Base-by-base conservation (phyloP, 2,329 filamentous ascomycete genomes). In the Hymenoscyphus fructigenus region DNA sequence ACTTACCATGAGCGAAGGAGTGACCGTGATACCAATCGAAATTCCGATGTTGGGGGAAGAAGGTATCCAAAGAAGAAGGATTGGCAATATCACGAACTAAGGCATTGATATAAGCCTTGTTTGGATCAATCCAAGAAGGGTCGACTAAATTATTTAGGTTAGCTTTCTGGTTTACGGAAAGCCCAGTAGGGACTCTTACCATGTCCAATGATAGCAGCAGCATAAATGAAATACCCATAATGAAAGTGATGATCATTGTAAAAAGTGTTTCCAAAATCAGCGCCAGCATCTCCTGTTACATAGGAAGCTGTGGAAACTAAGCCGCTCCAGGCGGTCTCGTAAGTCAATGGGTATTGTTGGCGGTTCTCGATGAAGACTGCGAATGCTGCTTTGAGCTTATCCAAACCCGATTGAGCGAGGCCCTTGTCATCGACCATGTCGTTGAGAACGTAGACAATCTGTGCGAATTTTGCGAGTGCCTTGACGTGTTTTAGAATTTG, bases 11-110 rank as follows among this genome's bases (percentile, higher is more conserved):
- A 2, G 94, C 94, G 92, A 94, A 97, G 65, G 90, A 93, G 81
- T 98, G 95, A 1, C 94, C 95, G 73, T 96, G 88, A 76, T 89
- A 98, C 92, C 92, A 97, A 36, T 98, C 95, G 74, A 97, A 98
- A 64, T 83, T 86, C 59, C 95, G 86, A 67, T 85, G 93, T 70
- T 92, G 88, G 0, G 94, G 93, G 77, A 96, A 98, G 71, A 87
- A 87, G 32, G 83, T 81, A 75, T 97, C 93, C 20, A 83, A 76
- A 2, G 82, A 74, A 70, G 85, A 88, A 0, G 93, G 88, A 77
- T 97, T 97, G 57, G 93, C 89, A 59, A 85, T 78, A 69, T 99
- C 95, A 65, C 95, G 89, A 59, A 95, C 88, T 57, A 99, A 82
- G 68, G 85, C 87, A 76, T 97, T 91, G 68, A 97, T 88, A 79